Evolutionary conservation across 495 filamentous ascomycete genomes (phyloP), one percentile per base, ranked within the genome.

Genomic region (Diplogelasinospora grovesii): DNA sequence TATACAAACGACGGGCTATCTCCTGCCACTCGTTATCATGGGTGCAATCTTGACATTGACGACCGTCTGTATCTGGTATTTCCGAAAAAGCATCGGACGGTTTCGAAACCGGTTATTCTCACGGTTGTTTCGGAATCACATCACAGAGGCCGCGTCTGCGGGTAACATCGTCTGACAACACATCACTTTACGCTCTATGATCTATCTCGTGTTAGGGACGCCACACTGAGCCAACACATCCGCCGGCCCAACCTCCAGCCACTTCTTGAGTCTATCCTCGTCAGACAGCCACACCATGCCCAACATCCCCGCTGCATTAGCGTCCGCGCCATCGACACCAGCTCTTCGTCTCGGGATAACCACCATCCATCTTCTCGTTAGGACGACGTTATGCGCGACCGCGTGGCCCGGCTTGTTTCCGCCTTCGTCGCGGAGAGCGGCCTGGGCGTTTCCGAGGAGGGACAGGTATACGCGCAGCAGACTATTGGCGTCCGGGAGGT

Each of bases 241-340:
- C 1, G 27, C 34, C 1, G 48, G 44, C 11, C 48, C 52, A 8
- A 23, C 10, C 3, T 43, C 30, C 22, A 40, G 8, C 66, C 66
- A 69, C 14, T 31, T 24, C 27, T 56, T 39, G 40, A 68, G 27
- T 22, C 50, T 46, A 24, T 59, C 57, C 22, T 62, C 49, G 14
- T 34, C 53, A 8, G 43, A 26, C 22, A 63, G 21, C 51, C 60
- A 65, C 11, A 71, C 48, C 30, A 62, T 57, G 6, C 68, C 62
- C 38, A 70, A 8, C 62, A 69, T 66, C 4, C 59, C 63, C 5
- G 59, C 43, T n/a, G 60, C 50, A 32, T 71, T 69, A 7, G 56
- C 52, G 6, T 50, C 57, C 5, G 59, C 37, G 3, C 56, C 57
- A 18, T 55, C 38, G 15, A 46, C 42, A 4, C 46, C 39, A 7